Percentiles rank a stretch among this genome's conserved stretches.
phyloP scores from a whole-genome alignment of 768 basidiomycete genomes.

The Pulveroboletus sp. region DNA sequence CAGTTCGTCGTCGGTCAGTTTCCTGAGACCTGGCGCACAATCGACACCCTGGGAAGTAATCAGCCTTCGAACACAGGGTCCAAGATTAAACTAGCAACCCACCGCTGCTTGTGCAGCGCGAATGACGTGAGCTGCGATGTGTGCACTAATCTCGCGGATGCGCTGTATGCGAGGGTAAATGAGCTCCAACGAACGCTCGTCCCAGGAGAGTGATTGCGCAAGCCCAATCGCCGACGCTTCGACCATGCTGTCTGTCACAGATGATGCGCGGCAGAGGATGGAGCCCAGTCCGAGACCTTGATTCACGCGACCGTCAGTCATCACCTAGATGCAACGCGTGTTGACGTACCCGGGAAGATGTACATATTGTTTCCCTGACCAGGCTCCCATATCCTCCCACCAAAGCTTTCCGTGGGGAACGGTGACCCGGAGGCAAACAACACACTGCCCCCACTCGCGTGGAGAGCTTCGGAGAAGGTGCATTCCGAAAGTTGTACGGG shows the following conservation, averaged over 20 bases:
- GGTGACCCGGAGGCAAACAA: constrained; percentile 90
- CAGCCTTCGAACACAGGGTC: constrained; percentile 13
- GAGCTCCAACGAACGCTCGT: constrained; percentile 64
- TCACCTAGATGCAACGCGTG: neutral
- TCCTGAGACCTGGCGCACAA: constrained; percentile 49
- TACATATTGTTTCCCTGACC: constrained; percentile 98
- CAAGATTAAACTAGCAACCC: constrained; percentile 27
- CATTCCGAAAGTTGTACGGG: constrained; percentile 81
- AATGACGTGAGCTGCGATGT: constrained; percentile 74
- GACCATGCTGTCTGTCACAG: constrained; percentile 84
- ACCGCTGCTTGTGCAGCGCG: constrained; percentile 77
- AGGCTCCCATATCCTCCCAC: constrained; percentile 59
- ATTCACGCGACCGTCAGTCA: constrained; percentile 1
- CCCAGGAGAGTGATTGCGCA: constrained; percentile 64
- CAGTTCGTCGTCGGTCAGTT: constrained; percentile 55
- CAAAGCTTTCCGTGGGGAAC: constrained; percentile 62
- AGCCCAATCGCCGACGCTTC: constrained; percentile 84
- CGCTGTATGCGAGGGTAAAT: constrained; percentile 84
- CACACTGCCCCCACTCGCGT: constrained; percentile 67
- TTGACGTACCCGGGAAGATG: constrained; percentile 60
- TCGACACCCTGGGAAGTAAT: constrained; percentile 47
- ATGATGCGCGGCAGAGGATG: constrained; percentile 64
- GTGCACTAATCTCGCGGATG: constrained; percentile 80
- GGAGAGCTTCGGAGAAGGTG: constrained; percentile 73
- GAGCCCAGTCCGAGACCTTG: constrained; percentile 60